Base-by-base conservation (phyloP, 148 eudicot species). In the Heliamphora exappendiculata region DNA sequence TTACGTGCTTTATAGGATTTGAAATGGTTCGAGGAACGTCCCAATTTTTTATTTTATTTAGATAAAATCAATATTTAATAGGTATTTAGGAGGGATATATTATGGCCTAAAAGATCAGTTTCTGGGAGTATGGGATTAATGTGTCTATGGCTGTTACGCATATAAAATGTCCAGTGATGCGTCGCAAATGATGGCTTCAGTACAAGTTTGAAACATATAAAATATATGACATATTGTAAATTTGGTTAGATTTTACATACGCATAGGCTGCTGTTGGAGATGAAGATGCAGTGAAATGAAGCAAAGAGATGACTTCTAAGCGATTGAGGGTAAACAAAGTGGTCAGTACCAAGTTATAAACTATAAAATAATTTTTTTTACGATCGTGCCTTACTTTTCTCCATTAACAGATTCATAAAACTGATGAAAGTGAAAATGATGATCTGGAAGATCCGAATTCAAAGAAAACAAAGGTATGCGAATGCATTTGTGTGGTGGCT, bases 401-500 rank as follows among this genome's bases (percentile, higher is more conserved):
- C 14, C 41, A 42, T 36, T 36, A 22, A 45, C 72, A 84, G 86
- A 79, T 82, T 65, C 33, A 2, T 68, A 47, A 66, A 67, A 75
- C 75, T 66, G 87, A 83, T 67, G 78, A 72, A 58, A 73, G 55
- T 71, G 84, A 51, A 41, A 83, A 67, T 49, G 39, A 58, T 70
- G 82, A 73, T 31, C 62, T 57, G 36, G 75, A 80, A 74, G 84
- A 81, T 47, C 74, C 63, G 53, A 72, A 50, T 10, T 44, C 74
- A 58, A 90, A 88, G 82, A 83, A 88, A 65, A 78, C 72, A 74
- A 78, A 83, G 89, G 89, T 87, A 88, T 71, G 55, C 24, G 12
- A 41, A n/a, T 51, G 75, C 76, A 59, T 64, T 34, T 54, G 51
- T 78, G 28, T 65, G 62, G 44, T 39, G 36, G 22, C 24, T 44